phyloP scores from a whole-genome alignment of 768 basidiomycete species.

The Podaxis sp. region DNA sequence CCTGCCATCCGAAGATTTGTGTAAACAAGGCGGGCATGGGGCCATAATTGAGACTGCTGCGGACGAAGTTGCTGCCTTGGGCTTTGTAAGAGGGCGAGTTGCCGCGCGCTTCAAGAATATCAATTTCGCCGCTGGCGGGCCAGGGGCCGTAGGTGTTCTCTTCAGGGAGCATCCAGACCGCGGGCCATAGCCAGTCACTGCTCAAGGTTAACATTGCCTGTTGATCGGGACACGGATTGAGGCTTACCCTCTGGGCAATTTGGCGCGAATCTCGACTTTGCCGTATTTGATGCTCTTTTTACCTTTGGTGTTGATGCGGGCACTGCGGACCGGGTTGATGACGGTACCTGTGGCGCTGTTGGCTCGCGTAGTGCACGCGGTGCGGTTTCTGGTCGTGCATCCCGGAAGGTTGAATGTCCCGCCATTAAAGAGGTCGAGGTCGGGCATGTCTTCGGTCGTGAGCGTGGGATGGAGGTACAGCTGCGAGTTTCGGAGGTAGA shows the following conservation, averaged over 20 bases:
- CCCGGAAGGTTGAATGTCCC: constrained; percentile 64
- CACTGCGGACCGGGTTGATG: constrained; percentile 77
- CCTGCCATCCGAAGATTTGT: constrained; percentile 66
- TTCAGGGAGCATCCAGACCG: constrained; percentile 72
- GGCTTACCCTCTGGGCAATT: constrained; percentile 51
- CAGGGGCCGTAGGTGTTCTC: constrained; percentile 61
- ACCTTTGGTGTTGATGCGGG: constrained; percentile 69
- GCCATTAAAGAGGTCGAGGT: constrained; percentile 52
- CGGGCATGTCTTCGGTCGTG: constrained; percentile 48
- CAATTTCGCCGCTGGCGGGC: constrained; percentile 58
- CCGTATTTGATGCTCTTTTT: constrained; percentile 57
- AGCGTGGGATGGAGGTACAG: constrained; percentile 84
- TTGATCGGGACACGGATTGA: constrained; percentile 24
- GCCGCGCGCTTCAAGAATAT: constrained; percentile 60
- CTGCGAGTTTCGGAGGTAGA: constrained; percentile 62
- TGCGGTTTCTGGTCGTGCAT: constrained; percentile 45
- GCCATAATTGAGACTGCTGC: constrained; percentile 70
- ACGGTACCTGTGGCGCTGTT: constrained; percentile 37
- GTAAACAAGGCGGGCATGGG: constrained; percentile 40
- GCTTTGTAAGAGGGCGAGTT: constrained; percentile 52
- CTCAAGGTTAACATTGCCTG: not conserved
- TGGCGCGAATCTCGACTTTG: constrained; percentile 60
- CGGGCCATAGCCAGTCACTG: constrained; percentile 73
- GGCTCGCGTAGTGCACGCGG: constrained; percentile 41
- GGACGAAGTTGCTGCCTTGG: constrained; percentile 58